Conservation (phyloP, 164 flowering plant genomes). For the Vitis amurensis region DNA sequence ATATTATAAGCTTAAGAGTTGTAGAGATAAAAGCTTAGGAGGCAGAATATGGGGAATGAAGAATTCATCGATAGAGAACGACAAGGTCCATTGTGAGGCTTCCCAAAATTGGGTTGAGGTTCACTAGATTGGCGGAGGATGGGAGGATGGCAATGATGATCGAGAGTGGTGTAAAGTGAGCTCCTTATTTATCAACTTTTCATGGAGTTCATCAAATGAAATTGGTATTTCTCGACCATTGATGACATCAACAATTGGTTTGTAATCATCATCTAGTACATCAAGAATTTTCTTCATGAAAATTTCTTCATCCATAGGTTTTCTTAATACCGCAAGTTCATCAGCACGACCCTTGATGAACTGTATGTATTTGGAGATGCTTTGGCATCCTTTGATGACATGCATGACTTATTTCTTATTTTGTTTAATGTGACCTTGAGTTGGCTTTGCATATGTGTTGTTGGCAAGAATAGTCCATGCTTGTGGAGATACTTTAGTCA, state of each 20-base stretch:
- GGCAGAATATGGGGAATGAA: not conserved
- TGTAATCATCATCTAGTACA: not conserved
- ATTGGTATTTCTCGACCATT: not conserved
- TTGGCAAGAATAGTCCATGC: not conserved
- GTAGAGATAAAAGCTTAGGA: too few relatives aligned
- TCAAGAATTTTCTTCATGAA: not conserved
- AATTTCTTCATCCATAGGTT: not conserved
- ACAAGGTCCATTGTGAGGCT: not conserved
- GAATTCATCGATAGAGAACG: not conserved
- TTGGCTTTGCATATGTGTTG: not conserved
- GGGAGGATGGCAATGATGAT: too few relatives aligned
- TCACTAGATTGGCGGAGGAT: too few relatives aligned
- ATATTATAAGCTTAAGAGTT: rapidly evolving
- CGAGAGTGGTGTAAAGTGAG: too few relatives aligned
- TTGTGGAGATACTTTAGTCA: too few relatives aligned
- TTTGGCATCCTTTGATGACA: not conserved
- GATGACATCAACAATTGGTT: not conserved
- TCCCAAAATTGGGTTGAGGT: not conserved
- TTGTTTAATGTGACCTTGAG: not conserved
- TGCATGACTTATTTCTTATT: not conserved
- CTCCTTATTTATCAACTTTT: not conserved
- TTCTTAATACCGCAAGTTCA: not conserved
- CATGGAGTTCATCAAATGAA: not conserved
- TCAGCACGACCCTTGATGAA: not conserved
- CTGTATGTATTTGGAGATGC: not conserved